Base-by-base conservation (phyloP, 192 early-diverging fungal species). In the Mortierella alpina region DNA sequence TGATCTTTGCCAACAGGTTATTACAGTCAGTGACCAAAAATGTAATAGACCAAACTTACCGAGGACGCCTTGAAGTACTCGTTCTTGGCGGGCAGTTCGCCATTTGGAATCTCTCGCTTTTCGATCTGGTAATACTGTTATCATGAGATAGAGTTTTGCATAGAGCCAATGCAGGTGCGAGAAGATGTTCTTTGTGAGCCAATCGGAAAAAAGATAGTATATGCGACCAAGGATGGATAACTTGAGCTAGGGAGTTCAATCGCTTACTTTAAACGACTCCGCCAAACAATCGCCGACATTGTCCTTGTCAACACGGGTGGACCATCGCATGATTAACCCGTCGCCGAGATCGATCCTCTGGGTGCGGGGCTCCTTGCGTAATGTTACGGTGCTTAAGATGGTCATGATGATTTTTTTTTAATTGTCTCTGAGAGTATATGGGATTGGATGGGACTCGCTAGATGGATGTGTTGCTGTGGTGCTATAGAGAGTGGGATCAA, bases 311-410 rank as follows among this genome's bases (percentile, higher is more conserved):
- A 20, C 47, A 14, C 42, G 59, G 11, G 74, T 69, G 2, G 74
- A 76, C 74, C 74, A 76, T 9, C 74, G 60, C 74, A 76, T 69
- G 18, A 69, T 18, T n/a, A 76, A 13, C 22, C 74, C 74, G 40
- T 76, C 40, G n/a, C 74, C 74, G 40, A 76, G 60, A 39, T 69
- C 67, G 15, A 69, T 64, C 22, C 58, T 66, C 11, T 66, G 42
- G 10, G 57, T 18, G 13, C 72, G 71, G n/a, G 52, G 52, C 57
- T 59, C 57, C 57, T 59, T 9, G 11, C 14, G 22, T 41, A 41
- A 59, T 9, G 23, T 11, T 20, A 48, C 18, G 2, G 44, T 23
- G 18, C 31, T 31, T 31, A 31, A 31, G 31, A 31, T 31, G 3
- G 31, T 31, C 31, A 31, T 31, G 31, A 31, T 31, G 31, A 31